phyloP scores from a whole-genome alignment of 768 basidiomycete genomes.

The Postia placenta region DNA sequence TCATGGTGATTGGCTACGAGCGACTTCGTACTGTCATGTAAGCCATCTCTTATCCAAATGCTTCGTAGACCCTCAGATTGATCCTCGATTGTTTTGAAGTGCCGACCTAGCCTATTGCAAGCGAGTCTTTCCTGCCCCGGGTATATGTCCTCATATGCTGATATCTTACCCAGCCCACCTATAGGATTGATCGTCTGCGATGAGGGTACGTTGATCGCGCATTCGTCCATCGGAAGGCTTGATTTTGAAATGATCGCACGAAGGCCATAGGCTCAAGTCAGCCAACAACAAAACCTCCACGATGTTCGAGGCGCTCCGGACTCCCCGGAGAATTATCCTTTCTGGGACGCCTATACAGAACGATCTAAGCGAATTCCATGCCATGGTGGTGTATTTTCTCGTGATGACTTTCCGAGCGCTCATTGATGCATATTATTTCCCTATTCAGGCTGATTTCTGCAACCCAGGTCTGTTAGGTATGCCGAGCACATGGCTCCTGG shows the following conservation, averaged over 20 bases:
- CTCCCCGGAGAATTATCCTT: slow-evolving; percentile 76
- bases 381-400: slow-evolving; percentile 61
- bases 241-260: not conserved
- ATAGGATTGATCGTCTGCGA: slow-evolving; percentile 94
- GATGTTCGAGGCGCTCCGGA: slow-evolving; percentile 76
- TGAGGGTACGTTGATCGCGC: slow-evolving; percentile 52
- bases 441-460: slow-evolving; percentile 87
- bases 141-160: not conserved
- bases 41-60: slow-evolving; percentile 4
- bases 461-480: slow-evolving; percentile 86
- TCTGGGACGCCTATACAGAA: slow-evolving; percentile 98
- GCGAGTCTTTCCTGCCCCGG: slow-evolving; percentile 31
- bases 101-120: slow-evolving; percentile 56
- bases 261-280: slow-evolving; percentile 90
- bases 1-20: slow-evolving; percentile 94
- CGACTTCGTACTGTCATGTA: slow-evolving; percentile 79
- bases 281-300: slow-evolving; percentile 84
- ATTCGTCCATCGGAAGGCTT: not conserved
- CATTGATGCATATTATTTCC: not conserved
- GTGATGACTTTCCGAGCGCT: not conserved
- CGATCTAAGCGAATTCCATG: slow-evolving; percentile 90
- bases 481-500: slow-evolving; percentile 5
- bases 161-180: slow-evolving; percentile 53
- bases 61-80: not conserved
- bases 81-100: slow-evolving; percentile 24